Evolutionary conservation across 2,329 filamentous ascomycete genomes (phyloP).

Genomic region (Saccharata proteae): DNA sequence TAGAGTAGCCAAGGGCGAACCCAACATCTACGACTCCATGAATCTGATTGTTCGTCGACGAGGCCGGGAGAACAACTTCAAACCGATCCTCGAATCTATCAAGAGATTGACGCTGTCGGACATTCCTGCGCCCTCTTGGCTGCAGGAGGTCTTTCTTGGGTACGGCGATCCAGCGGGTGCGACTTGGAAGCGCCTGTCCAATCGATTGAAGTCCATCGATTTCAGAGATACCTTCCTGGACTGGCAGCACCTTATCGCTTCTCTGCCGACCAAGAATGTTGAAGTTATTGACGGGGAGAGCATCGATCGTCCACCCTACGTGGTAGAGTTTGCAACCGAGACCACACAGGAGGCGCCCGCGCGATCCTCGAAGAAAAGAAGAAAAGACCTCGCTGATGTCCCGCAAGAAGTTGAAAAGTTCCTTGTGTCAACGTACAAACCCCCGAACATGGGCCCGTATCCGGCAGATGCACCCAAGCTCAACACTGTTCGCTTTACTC

Average conservation of each 20-base stretch:
- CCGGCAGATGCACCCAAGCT: constrained; percentile 69
- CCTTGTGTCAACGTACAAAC: constrained; percentile 88
- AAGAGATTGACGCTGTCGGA: constrained; percentile 74
- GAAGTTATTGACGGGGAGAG: constrained; percentile 59
- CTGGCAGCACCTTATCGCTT: constrained; percentile 88
- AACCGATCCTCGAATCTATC: constrained; percentile 82
- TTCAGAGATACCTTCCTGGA: constrained; percentile 91
- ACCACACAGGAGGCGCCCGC: constrained; percentile 19
- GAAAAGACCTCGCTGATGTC: constrained; percentile 38
- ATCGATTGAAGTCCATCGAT: constrained; percentile 67
- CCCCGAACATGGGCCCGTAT: constrained; percentile 81
- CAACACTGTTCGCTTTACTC: constrained; percentile 79
- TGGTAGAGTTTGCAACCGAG: constrained; percentile 50
- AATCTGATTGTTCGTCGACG: constrained; percentile 77
- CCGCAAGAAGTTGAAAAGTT: constrained; percentile 58
- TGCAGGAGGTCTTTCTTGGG: constrained; percentile 94
- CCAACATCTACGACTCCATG: constrained; percentile 69
- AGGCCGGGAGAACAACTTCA: constrained; percentile 94
- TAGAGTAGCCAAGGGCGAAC: constrained; percentile 50
- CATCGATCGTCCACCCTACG: constrained; percentile 69
- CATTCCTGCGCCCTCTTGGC: constrained; percentile 75
- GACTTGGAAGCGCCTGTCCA: constrained; percentile 70
- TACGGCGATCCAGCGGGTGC: constrained; percentile 88
- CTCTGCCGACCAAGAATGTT: constrained; percentile 74
- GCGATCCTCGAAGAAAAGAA: constrained; percentile 47